A percentile compares a stretch with the other conserved stretches of the same genome.
These are phyloP conservation scores for Coniophora puteana DNA, from an alignment of 1,284 basidiomycete species.

Conservation along the genomic window DNA sequence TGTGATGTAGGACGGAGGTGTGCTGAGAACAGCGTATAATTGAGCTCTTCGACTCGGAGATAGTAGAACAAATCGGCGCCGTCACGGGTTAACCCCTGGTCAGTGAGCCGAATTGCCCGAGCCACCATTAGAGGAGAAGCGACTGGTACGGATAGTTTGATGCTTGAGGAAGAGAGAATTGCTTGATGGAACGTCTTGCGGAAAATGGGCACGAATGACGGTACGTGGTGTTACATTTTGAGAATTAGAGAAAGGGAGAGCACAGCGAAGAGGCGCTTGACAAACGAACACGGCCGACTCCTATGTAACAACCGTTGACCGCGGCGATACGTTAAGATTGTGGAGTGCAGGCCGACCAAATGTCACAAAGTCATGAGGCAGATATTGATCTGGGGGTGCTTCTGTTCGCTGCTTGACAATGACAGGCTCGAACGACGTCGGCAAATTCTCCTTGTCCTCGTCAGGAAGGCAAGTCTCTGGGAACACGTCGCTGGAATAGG, in stretches of 20 bases:
- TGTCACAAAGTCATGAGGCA: conserved; percentile 74
- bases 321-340: conserved; percentile 48
- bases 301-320: conserved; percentile 54
- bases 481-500: conserved; percentile 51
- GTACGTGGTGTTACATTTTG: conserved; percentile 77
- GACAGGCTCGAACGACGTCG: conserved; percentile 62
- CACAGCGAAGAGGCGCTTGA: conserved; percentile 29
- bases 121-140: no score
- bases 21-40: no score
- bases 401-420: conserved; percentile 68
- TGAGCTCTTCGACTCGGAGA: conserved; percentile 64
- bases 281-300: conserved; percentile 23
- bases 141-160: no score
- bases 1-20: no score
- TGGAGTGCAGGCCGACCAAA: conserved; percentile 73
- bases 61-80: no score
- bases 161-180: conserved; percentile 69
- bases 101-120: no score
- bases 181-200: conserved; percentile 64
- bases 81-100: no score
- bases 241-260: conserved; percentile 26
- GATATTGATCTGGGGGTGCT: conserved; percentile 65
- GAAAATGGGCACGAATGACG: conserved; percentile 52
- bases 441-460: conserved; percentile 77
- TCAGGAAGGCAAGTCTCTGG: conserved; percentile 50